phyloP scores from a whole-genome alignment of 2,329 filamentous ascomycete species.

The Alternaria postmessia region DNA sequence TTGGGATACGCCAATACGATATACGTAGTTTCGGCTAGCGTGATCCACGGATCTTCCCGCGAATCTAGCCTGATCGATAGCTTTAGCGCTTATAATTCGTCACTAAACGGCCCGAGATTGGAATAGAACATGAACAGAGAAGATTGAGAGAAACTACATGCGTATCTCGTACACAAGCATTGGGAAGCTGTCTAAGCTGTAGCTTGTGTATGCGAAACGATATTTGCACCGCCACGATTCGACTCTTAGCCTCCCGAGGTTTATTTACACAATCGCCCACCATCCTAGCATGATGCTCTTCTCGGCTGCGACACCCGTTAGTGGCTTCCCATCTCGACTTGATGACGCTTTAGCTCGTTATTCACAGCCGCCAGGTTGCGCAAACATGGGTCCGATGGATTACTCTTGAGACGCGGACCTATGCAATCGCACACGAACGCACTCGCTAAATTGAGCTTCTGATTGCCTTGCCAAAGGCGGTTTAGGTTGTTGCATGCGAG shows the following conservation, averaged over 20 bases:
- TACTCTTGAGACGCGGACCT: conserved; percentile 2
- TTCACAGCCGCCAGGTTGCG: conserved; percentile 3
- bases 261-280: conserved; percentile 3
- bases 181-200: neutral
- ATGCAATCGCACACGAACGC: neutral
- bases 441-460: neutral
- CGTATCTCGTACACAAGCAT: neutral
- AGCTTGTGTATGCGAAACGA: neutral
- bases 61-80: neutral
- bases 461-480: neutral
- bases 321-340: conserved; percentile 11
- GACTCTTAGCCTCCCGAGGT: neutral
- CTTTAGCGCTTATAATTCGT: neutral
- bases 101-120: neutral
- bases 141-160: neutral
- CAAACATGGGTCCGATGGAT: conserved; percentile 2
- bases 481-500: conserved; percentile 2
- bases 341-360: conserved; percentile 7
- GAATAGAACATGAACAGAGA: neutral
- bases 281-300: conserved; percentile 9
- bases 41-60: neutral
- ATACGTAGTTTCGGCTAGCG: conserved; percentile 2
- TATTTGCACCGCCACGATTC: neutral
- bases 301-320: conserved; percentile 2
- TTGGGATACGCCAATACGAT: conserved; percentile 3